A percentile compares a stretch with the other conserved stretches of the same genome.
Evolutionary conservation across 2,329 filamentous ascomycete species (phyloP).

Genomic region (Volutella citrinella): DNA sequence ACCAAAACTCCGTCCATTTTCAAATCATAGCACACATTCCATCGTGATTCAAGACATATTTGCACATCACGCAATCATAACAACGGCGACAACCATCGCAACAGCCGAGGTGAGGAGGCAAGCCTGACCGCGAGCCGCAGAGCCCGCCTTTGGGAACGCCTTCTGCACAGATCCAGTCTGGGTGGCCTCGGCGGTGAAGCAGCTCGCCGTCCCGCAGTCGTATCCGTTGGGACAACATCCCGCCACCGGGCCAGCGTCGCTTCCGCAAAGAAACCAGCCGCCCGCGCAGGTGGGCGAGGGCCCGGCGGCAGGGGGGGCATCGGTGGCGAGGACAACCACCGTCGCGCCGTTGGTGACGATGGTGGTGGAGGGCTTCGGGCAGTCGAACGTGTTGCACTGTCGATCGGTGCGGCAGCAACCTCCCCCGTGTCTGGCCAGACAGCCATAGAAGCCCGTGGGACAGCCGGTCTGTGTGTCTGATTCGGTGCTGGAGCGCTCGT

Average conservation of each 20-base stretch:
- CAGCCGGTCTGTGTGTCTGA: constrained; percentile 50
- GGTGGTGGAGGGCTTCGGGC: constrained; percentile 62
- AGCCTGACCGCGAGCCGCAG: no score
- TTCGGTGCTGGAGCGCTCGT: constrained; percentile 31
- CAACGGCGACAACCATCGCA: constrained; percentile 3
- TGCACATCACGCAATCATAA: no score
- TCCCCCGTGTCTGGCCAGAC: constrained; percentile 78
- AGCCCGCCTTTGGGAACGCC: constrained; percentile 37
- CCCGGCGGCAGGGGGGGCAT: constrained; percentile 41
- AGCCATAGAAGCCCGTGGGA: constrained; percentile 90
- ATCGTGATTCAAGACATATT: no score
- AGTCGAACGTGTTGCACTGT: constrained; percentile 78
- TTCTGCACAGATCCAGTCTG: constrained; percentile 58
- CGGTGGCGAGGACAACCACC: constrained; percentile 60
- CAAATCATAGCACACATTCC: no score
- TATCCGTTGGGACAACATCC: constrained; percentile 85
- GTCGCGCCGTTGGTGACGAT: constrained; percentile 68
- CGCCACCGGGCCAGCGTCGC: constrained; percentile 57
- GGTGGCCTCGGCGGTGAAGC: constrained; percentile 54
- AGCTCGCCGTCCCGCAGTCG: constrained; percentile 69
- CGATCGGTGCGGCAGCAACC: constrained; percentile 84
- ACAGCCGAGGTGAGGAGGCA: no score
- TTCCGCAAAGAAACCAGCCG: constrained; percentile 74
- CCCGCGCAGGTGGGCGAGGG: constrained; percentile 59
- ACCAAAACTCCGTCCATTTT: no score